Base-by-base conservation (phyloP, 176 grass and related monocot genomes). In the Oryza meridionalis region DNA sequence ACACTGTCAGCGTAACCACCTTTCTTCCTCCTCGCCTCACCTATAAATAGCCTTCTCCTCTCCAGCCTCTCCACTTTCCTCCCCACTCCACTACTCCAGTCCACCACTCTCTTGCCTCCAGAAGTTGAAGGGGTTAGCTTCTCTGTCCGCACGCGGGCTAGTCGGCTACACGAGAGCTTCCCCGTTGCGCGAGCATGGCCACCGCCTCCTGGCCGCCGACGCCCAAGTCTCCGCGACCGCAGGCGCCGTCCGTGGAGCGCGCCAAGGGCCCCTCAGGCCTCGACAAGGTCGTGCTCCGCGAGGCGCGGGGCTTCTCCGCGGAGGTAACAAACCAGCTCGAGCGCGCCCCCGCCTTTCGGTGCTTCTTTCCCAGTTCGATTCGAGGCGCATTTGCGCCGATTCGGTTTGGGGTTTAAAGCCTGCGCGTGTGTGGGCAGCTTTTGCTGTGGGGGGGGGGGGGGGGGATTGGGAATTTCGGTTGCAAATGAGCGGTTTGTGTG, bases 221-320 rank as follows among this genome's bases (percentile, higher is more conserved):
- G 62, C 80, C 69, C 40, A 70, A 19, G 10, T 64, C 63, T 44
- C 81, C 62, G 49, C 68, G 19, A 7, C 63, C 8, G 72, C 78
- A 74, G 50, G 40, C 46, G 78, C 53, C 89, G 9, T 84, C 51
- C 29, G 73, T 88, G n/a, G 86, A 88, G 86, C 90, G 37, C 73
- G 15, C 65, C 6, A 88, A 75, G 73, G 86, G 82, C 17, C 31
- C 83, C 73, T 74, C 74, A 19, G 86, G 90, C 27, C 82, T 88
- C 47, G 90, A 92, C 38, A 92, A 86, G 79, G 21, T 92, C 86
- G 68, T 92, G 15, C 86, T 92, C 9, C 78, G 82, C 77, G 90
- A 82, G 73, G 49, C 59, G 11, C 67, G 82, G 16, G 73, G 82
- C 24, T 82, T 87, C 68, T 83, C 90, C 17, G 90, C 84, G 1